Base-by-base conservation (phyloP, 2,329 filamentous ascomycete genomes). In the Apiospora phragmitis region DNA sequence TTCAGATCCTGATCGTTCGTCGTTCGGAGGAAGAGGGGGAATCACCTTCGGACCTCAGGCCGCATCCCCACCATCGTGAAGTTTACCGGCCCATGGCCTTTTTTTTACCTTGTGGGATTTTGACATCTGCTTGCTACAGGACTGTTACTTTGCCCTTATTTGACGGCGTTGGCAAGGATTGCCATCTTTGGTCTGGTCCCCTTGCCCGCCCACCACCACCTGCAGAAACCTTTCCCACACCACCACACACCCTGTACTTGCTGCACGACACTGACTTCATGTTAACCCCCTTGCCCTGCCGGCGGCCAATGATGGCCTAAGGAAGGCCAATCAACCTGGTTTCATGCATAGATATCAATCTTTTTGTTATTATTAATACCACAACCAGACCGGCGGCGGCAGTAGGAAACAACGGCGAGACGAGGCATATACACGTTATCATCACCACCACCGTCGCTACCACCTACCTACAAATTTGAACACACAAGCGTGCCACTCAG, bases 51-150 rank as follows among this genome's bases (percentile, higher is more conserved):
- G 55, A 38, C 55, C 11, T 38, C 55, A 62, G 32, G 14, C 55
- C 55, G 55, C 21, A 62, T 62, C 55, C 55, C 55, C 55, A 62
- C 32, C 55, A 62, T 62, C 55, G 55, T 62, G 55, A 62, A 38
- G 18, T 62, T 35, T 62, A n/a, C 55, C 55, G 55, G 55, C 32
- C 38, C 55, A 62, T 62, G 55, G 51, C 18, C 55, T 32, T 62
- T 62, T 32, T 32, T 12, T 21, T 3, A 3, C 47, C n/a, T n/a
- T n/a, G 1, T 0, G 29, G 55, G 3, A 38, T 62, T 62, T 38
- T n/a, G 55, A 62, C 55, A 62, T 62, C 18, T 62, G 55, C 55
- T 26, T 62, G 32, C 32, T 38, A 59, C 29, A 9, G 38, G 8
- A 59, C 51, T 59, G 51, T 35, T 59, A 59, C 51, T 59, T 35